These are phyloP conservation scores for Hyphopichia pseudoburtonii DNA, from an alignment of 1,139 yeast species.

Conservation along the genomic window DNA sequence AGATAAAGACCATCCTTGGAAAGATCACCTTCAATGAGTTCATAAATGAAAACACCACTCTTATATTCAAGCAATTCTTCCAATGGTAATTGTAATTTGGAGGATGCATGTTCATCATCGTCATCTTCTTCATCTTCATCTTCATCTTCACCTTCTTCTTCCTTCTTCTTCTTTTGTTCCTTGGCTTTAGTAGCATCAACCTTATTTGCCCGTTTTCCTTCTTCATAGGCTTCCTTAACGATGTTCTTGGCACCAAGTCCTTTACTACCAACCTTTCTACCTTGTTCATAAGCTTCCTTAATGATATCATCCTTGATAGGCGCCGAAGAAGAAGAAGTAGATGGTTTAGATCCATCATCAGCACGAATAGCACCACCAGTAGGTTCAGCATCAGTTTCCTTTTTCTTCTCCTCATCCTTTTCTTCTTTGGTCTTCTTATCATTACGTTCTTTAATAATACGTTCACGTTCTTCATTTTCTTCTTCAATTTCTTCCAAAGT, in stretches of 20 bases:
- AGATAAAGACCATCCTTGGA: slow-evolving; percentile 57
- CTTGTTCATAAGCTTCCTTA: slow-evolving; percentile 5
- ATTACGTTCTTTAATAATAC: slow-evolving; percentile 22
- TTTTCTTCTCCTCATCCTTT: slow-evolving; percentile 27
- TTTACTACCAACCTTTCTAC: slow-evolving; percentile 16
- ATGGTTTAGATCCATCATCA: neutral
- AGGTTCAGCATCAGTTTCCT: slow-evolving; percentile 24
- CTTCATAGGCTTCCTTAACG: slow-evolving; percentile 8
- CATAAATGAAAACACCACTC: slow-evolving; percentile 75
- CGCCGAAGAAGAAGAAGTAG: too few species aligned
- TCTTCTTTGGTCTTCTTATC: slow-evolving; percentile 33
- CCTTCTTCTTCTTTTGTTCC: slow-evolving; percentile 31
- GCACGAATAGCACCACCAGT: slow-evolving; percentile 4
- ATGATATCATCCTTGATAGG: slow-evolving; percentile 10
- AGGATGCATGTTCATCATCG: slow-evolving; percentile 23
- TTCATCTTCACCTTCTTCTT: slow-evolving; percentile 36
- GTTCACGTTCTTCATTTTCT: slow-evolving; percentile 40
- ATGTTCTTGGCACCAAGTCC: slow-evolving; percentile 16
- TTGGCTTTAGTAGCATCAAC: slow-evolving; percentile 16
- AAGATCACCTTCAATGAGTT: slow-evolving; percentile 59
- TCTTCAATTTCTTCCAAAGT: slow-evolving; percentile 71
- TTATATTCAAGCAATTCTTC: slow-evolving; percentile 61
- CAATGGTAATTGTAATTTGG: slow-evolving; percentile 58
- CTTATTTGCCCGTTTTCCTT: too few species aligned
- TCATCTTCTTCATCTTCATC: slow-evolving; percentile 36